Evolutionary conservation across 352 stramenopile species (phyloP).

Genomic region (Thalassiosira exigua): DNA sequence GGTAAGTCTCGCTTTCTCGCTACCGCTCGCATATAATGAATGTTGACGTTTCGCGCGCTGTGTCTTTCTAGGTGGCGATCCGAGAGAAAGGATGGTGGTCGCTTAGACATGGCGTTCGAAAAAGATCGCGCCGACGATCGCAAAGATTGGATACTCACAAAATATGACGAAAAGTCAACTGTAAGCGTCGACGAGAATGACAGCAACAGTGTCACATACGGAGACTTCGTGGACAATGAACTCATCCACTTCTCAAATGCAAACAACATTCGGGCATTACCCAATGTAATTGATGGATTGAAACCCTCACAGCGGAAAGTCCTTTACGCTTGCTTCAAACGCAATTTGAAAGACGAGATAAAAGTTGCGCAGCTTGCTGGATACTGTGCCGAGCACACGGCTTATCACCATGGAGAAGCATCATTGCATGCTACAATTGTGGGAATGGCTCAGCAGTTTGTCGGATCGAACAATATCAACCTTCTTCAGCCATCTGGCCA

Average conservation of each 20-base stretch:
- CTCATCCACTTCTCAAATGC: too few species aligned
- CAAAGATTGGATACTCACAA: constrained; percentile 98
- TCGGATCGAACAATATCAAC: constrained; percentile 98
- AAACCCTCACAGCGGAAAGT: constrained; percentile 97
- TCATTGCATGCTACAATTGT: constrained; percentile 97
- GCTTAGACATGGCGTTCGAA: constrained; percentile 98
- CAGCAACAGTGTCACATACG: too few species aligned
- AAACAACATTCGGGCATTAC: constrained; percentile 96
- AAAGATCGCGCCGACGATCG: constrained; percentile 96
- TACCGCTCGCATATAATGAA: constrained; percentile 35
- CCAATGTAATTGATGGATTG: constrained; percentile 96
- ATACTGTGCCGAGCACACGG: constrained; percentile 93
- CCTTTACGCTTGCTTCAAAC: constrained; percentile 97
- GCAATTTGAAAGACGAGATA: constrained; percentile 98
- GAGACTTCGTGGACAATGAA: too few species aligned
- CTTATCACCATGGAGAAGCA: constrained; percentile 99
- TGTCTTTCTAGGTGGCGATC: constrained; percentile 40
- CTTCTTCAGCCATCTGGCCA: constrained; percentile 96
- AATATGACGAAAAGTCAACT: too few species aligned
- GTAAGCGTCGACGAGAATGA: too few species aligned
- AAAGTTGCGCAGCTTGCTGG: constrained; percentile 99
- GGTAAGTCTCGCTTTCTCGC: constrained; percentile 40
- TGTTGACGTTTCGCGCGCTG: constrained; percentile 58
- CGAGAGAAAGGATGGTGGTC: constrained; percentile 86
- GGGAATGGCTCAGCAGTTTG: constrained; percentile 98